Percentiles rank a stretch among this genome's conserved stretches.
Conservation (phyloP, 768 basidiomycete genomes). For the Guyanaporus albipodus region DNA sequence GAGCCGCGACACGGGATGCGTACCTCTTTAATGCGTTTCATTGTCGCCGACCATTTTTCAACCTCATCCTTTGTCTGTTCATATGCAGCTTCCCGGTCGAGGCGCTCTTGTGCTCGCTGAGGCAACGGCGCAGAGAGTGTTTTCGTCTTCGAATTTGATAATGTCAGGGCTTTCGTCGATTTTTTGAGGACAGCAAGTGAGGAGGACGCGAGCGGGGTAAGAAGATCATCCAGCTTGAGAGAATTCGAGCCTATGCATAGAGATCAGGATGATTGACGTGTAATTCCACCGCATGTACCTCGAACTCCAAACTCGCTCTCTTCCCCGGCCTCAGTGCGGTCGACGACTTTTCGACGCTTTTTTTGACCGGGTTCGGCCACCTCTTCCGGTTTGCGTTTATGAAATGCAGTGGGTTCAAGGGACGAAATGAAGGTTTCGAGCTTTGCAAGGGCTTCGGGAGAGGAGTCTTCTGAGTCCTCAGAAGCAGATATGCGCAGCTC, state of each 20-base stretch:
- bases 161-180: constrained; percentile 59
- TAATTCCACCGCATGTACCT: constrained; percentile 31
- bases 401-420: constrained; percentile 50
- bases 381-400: constrained; percentile 50
- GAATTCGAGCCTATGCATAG: constrained; percentile 34
- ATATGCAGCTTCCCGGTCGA: constrained; percentile 93
- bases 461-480: constrained; percentile 45
- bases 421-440: constrained; percentile 69
- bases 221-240: constrained; percentile 68
- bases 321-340: constrained; percentile 72
- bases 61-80: constrained; percentile 91
- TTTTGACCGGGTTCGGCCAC: constrained; percentile 29
- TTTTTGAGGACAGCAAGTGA: constrained; percentile 65
- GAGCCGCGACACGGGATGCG: constrained; percentile 5
- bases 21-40: constrained; percentile 89
- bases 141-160: constrained; percentile 50
- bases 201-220: constrained; percentile 64
- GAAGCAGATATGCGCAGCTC: constrained; percentile 47
- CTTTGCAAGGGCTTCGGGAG: constrained; percentile 59
- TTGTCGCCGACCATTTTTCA: constrained; percentile 89
- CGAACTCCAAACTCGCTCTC: constrained; percentile 77
- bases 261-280: constrained; percentile 3
- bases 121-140: constrained; percentile 82
- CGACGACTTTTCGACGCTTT: constrained; percentile 59
- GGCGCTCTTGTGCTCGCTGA: constrained; percentile 78